These are phyloP conservation scores for Chaetomium sp. DNA, from an alignment of 2,329 filamentous ascomycete genomes.

Conservation along the genomic window DNA sequence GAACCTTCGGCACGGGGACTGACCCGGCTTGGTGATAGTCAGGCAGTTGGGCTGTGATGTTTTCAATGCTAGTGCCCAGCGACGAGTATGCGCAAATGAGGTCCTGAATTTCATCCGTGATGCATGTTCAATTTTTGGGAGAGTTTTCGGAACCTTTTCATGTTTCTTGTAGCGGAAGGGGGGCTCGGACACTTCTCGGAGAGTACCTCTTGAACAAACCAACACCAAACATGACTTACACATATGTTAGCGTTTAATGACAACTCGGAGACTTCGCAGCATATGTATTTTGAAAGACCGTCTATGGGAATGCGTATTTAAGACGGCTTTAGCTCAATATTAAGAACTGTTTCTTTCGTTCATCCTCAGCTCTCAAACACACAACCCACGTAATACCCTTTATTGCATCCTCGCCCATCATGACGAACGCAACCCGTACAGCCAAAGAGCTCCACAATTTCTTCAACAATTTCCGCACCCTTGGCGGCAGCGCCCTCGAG, in stretches of 20 bases:
- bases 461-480: constrained; percentile 11
- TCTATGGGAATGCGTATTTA: not conserved
- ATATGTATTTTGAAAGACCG: too few species aligned
- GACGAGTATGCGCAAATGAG: too few species aligned
- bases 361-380: not conserved
- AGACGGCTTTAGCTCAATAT: not conserved
- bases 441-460: constrained; percentile 13
- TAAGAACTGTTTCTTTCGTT: not conserved
- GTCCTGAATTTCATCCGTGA: not conserved
- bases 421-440: not conserved
- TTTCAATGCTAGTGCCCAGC: too few species aligned
- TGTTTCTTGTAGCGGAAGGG: not conserved
- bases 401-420: not conserved
- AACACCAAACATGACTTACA: not conserved
- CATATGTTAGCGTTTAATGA: too few species aligned
- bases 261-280: too few species aligned
- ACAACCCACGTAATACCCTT: not conserved
- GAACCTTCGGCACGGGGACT: too few species aligned
- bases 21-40: too few species aligned
- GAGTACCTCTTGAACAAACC: not conserved
- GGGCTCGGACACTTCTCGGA: not conserved
- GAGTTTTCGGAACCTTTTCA: not conserved
- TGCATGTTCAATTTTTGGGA: not conserved
- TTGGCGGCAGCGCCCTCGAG: constrained; percentile 2
- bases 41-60: too few species aligned